Conservation (phyloP, 768 basidiomycete species). For the Tulasnella sp. region DNA sequence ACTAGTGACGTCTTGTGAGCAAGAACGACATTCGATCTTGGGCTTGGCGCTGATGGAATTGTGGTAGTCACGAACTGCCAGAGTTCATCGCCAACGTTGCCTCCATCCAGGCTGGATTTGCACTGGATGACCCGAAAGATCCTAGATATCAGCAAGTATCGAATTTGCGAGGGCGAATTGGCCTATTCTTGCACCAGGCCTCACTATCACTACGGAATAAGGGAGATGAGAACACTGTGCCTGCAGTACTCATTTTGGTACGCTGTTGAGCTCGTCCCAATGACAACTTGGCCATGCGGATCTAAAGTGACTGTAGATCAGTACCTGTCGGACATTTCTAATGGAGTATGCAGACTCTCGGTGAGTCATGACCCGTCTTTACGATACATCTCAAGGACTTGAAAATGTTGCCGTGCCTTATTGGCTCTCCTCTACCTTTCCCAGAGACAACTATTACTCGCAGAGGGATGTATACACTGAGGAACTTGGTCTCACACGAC, state of each 20-base stretch:
- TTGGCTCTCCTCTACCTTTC: too few relatives aligned
- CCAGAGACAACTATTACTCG: slow-evolving; percentile 43
- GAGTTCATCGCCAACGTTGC: slow-evolving; percentile 58
- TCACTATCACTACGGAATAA: slow-evolving; percentile 51
- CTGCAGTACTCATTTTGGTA: slow-evolving; percentile 31
- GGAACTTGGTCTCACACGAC: slow-evolving; percentile 47
- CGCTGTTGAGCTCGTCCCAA: background rate
- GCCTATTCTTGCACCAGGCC: slow-evolving; percentile 55
- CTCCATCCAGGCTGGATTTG: slow-evolving; percentile 63
- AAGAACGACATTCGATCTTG: background rate
- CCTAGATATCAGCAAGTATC: slow-evolving; percentile 57
- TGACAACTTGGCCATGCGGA: background rate
- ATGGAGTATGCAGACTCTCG: slow-evolving; percentile 55
- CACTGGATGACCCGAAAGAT: slow-evolving; percentile 62
- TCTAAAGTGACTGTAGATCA: slow-evolving; percentile 49
- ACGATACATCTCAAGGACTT: too few relatives aligned
- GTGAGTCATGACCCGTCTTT: background rate
- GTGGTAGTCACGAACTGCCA: slow-evolving; percentile 40
- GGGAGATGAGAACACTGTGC: slow-evolving; percentile 31
- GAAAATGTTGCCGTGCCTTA: too few relatives aligned
- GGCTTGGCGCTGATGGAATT: too few relatives aligned
- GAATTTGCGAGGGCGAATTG: slow-evolving; percentile 51
- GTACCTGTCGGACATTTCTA: slow-evolving; percentile 55
- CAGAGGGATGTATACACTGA: slow-evolving; percentile 59
- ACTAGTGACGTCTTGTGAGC: slow-evolving; percentile 64